Evolutionary conservation across 2,329 filamentous ascomycete genomes (phyloP), one percentile per base, ranked within the genome.

Genomic region (Fusarium proliferatum): DNA sequence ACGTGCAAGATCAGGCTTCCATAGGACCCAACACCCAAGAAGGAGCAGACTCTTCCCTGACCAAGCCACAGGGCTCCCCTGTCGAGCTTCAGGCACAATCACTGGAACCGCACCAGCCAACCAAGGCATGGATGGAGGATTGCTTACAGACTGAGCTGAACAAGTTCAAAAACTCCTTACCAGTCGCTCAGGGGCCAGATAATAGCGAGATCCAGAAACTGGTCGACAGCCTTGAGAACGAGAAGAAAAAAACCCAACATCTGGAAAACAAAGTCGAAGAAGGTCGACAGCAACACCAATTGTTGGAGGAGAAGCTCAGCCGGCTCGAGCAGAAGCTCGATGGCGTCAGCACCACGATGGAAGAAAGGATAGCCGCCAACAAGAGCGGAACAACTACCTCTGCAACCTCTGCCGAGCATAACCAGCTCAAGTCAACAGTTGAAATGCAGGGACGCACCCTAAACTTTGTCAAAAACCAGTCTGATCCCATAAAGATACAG

Each of bases 281-380:
- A 28, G 46, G 48, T 23, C 63, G 61, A 30, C 56, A 52, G 28
- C 64, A 71, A 59, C 69, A 48, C 21, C 51, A 61, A 15, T 42
- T 57, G 11, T 42, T 77, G 36, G 66, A 78, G 57, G 63, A 75
- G 26, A 74, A 60, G 30, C 34, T 74, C 26, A 67, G 73, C 10
- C 60, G 43, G 13, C 71, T 84, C 11, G 76, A 79, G 45, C 64
- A 66, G 13, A 77, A 75, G 36, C 61, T 79, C 12, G 76, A 80
- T 13, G 70, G 80, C 5, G 43, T 58, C 36, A 39, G 63, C 39
- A 53, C 63, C 21, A 39, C 30, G 15, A 49, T 42, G 26, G 36
- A 43, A 34, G 41, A 46, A 19, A 64, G 36, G 38, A 46, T 51
- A 26, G 55, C 60, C 17, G 48, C 65, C 26, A 19, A 26, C 9